Conservation (phyloP, 345 rosid species). For the Aquilaria malaccensis region DNA sequence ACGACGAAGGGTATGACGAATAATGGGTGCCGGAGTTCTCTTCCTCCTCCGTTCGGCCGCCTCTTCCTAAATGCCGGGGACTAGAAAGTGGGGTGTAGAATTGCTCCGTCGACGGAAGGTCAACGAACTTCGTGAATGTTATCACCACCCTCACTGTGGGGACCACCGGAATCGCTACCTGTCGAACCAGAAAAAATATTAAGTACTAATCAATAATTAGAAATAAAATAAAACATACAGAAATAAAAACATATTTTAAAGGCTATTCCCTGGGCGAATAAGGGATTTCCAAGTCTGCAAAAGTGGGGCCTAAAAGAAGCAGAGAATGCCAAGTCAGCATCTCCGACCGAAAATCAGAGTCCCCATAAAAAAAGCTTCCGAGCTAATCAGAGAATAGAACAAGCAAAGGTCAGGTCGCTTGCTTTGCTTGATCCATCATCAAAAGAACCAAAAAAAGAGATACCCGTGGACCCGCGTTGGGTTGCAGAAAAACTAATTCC, state of each 20-base stretch:
- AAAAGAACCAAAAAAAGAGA: conserved; percentile 24
- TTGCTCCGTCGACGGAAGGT: conserved; percentile 63
- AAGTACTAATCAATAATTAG: neutral
- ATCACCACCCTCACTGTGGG: conserved; percentile 94
- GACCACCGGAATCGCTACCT: conserved; percentile 97
- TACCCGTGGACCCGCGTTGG: conserved; percentile 10
- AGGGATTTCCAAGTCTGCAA: too few relatives aligned
- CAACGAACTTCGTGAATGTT: conserved; percentile 88
- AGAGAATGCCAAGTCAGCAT: conserved; percentile 17
- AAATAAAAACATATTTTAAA: neutral
- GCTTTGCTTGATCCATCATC: conserved; percentile 17
- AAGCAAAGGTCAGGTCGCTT: conserved; percentile 12
- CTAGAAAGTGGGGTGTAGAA: conserved; percentile 95
- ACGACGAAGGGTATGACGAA: conserved; percentile 22
- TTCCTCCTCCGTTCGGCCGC: conserved; percentile 32
- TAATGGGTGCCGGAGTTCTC: conserved; percentile 24
- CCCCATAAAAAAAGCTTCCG: conserved; percentile 29
- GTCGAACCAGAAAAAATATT: conserved; percentile 14
- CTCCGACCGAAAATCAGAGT: conserved; percentile 14
- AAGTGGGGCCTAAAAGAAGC: conserved; percentile 3
- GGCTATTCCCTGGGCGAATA: too few relatives aligned
- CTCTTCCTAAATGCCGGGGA: conserved; percentile 43
- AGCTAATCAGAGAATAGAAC: conserved; percentile 13
- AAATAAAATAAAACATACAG: conserved; percentile 1
- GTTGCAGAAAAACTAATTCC: neutral